Base-by-base conservation (phyloP, 257 asterid species). In the Fraxinus americana region DNA sequence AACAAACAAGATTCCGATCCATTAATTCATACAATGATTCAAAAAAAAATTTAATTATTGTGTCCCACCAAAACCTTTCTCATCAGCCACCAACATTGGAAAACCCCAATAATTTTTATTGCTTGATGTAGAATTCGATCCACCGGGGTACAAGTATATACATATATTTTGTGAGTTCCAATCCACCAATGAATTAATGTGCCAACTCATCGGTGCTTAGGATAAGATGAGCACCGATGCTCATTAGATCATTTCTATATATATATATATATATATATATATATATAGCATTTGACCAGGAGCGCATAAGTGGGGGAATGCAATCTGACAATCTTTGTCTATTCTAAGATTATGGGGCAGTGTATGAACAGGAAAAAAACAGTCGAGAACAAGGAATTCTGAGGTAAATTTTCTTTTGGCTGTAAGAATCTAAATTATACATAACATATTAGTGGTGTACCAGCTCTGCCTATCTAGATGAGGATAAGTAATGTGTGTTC, bases 71-170 rank as follows among this genome's bases (percentile, higher is more conserved):
- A 4, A 67, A 52, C 19, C 70, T 30, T 8, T 13, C 25, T 67
- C 75, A 61, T 23, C 30, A 32, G 14, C n/a, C 75, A 68, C 43
- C 75, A 69, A 57, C 12, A 50, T 16, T 43, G 52, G 17, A 43
- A 43, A 9, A 19, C 38, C 75, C 14, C 59, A 57, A 76, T 43
- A 72, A 67, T 65, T 81, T 54, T 63, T 71, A 27, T 67, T 23
- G 54, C 30, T 66, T 81, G 73, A 39, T 48, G 75, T 12, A 57
- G 8, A 39, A 39, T 34, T 45, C 48, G 21, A 52, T 75, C 72
- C 73, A 39, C 41, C 59, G 16, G 6, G 7, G 7, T 14, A 48
- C n/a, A 4, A 14, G n/a, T 4, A 48, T 16, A 48, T 48, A 48
- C 1, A 48, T n/a, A n/a, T n/a, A n/a, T n/a, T n/a, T n/a, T n/a